Evolutionary conservation across 345 rosid species (phyloP).

Genomic region (Melaleuca quinquenervia): DNA sequence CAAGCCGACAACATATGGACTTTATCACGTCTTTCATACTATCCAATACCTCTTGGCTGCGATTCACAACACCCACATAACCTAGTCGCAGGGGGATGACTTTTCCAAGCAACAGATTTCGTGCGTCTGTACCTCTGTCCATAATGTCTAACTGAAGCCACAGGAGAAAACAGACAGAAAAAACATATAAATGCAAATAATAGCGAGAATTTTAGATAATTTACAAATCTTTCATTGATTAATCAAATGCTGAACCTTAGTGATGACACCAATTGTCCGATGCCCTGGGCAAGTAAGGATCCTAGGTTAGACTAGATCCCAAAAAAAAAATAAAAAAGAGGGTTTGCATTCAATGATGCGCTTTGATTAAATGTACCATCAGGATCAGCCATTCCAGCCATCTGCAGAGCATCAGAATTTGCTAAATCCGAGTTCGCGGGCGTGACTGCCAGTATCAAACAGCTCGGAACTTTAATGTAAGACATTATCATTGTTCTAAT

Average conservation of each 20-base stretch:
- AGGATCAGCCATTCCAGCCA: constrained; percentile 92
- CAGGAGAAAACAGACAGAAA: background rate
- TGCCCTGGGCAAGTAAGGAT: constrained; percentile 29
- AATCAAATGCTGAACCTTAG: constrained; percentile 46
- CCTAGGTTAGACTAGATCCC: background rate
- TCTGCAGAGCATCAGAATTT: constrained; percentile 90
- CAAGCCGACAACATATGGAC: background rate
- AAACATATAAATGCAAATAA: background rate
- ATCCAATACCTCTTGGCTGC: constrained; percentile 78
- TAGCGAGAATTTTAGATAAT: background rate
- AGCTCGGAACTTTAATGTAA: constrained; percentile 72
- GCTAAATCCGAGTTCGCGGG: constrained; percentile 93
- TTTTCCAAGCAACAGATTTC: constrained; percentile 83
- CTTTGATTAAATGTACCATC: constrained; percentile 37
- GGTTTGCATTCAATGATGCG: background rate
- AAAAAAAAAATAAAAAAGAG: background rate
- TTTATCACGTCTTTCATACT: background rate
- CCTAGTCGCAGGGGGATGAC: constrained; percentile 87
- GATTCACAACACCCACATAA: constrained; percentile 90
- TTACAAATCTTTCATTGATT: background rate
- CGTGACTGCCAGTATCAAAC: constrained; percentile 84
- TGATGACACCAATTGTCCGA: constrained; percentile 83
- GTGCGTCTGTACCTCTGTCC: constrained; percentile 99
- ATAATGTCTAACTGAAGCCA: constrained; percentile 79
- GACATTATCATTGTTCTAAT: constrained; percentile 97